phyloP scores from a whole-genome alignment of 2,329 filamentous ascomycete species.

The Fusarium falciforme region DNA sequence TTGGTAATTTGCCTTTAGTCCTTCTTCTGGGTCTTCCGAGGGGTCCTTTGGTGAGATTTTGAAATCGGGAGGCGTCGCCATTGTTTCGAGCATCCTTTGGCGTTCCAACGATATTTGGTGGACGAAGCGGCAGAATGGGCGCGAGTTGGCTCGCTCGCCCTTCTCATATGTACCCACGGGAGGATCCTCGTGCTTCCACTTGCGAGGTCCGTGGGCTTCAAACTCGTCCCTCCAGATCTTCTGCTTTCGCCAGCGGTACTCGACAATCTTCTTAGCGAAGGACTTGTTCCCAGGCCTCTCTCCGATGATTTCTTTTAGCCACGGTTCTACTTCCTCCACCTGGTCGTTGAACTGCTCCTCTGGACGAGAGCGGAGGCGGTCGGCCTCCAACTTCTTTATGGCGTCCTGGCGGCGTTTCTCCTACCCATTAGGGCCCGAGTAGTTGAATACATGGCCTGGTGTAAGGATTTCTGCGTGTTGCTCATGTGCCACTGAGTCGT shows the following conservation, averaged over 20 bases:
- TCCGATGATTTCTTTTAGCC: background rate
- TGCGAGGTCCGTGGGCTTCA: background rate
- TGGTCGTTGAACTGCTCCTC: background rate
- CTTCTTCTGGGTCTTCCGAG: background rate
- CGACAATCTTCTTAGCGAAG: too few relatives aligned
- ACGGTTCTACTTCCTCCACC: background rate
- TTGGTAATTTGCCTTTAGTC: background rate
- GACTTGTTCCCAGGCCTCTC: background rate
- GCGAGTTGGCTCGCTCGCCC: background rate
- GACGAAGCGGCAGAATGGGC: background rate
- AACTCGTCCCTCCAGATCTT: background rate
- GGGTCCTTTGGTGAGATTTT: background rate
- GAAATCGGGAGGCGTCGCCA: background rate
- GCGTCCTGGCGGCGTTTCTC: background rate
- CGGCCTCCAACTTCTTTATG: background rate
- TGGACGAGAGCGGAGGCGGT: background rate
- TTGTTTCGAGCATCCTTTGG: background rate
- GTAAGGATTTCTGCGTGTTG: background rate
- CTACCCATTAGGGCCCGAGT: too few relatives aligned
- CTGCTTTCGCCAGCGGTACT: background rate
- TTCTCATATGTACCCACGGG: too few relatives aligned
- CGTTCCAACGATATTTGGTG: background rate
- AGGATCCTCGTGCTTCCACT: background rate
- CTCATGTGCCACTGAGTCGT: background rate
- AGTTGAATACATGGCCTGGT: too few relatives aligned